Conservation (phyloP, 352 stramenopile genomes). For the Globisporangium solare region DNA sequence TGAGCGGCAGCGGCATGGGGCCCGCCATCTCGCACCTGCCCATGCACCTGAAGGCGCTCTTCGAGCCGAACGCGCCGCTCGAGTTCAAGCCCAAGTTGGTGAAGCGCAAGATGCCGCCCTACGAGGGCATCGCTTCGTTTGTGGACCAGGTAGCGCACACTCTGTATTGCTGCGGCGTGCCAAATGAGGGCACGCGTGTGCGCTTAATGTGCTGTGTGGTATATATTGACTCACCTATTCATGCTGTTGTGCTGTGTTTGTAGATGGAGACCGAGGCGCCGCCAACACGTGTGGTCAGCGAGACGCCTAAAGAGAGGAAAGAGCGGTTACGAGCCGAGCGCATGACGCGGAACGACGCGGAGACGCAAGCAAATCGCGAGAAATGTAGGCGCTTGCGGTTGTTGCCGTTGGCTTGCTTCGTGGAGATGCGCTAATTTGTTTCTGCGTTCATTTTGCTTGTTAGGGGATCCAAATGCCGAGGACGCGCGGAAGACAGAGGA, state of each 20-base stretch:
- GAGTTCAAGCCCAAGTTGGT: conserved; percentile 65
- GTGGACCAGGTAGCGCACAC: conserved; percentile 17
- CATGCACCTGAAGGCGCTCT: conserved; percentile 73
- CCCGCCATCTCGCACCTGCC: conserved; percentile 79
- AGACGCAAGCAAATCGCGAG: conserved; percentile 53
- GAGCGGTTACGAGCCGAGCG: conserved; percentile 62
- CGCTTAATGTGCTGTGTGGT: not conserved
- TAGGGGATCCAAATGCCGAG: conserved; percentile 58
- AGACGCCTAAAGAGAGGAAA: conserved; percentile 74
- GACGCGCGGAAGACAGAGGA: conserved; percentile 78
- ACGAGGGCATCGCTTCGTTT: conserved; percentile 50
- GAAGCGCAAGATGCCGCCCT: conserved; percentile 87
- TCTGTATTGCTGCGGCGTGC: not conserved
- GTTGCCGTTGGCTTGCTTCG: not conserved
- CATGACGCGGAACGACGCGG: conserved; percentile 47
- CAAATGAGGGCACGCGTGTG: not conserved
- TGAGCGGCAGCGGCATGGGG: conserved; percentile 85
- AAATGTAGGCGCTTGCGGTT: conserved; percentile 37
- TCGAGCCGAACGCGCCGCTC: conserved; percentile 75
- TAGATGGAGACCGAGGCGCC: conserved; percentile 64
- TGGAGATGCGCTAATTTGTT: not conserved
- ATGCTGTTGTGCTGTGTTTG: not conserved
- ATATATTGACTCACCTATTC: not conserved
- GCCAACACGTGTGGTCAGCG: conserved; percentile 47
- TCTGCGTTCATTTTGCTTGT: not conserved